phyloP scores from a whole-genome alignment of 2,329 filamentous ascomycete genomes.

The Fusarium lyarnte region DNA sequence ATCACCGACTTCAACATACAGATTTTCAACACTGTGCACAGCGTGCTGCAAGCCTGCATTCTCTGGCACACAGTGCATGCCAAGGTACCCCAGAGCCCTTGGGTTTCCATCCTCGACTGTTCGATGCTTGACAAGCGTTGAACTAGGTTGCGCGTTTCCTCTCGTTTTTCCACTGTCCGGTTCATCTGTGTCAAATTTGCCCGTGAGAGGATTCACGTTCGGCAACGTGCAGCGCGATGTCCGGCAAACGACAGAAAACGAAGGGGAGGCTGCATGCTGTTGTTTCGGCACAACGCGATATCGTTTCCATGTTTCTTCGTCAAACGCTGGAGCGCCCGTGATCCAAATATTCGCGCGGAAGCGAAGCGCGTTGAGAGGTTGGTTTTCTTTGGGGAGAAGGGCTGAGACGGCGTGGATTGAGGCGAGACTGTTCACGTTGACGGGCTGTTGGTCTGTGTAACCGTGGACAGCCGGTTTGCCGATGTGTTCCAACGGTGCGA shows the following conservation, averaged over 20 bases:
- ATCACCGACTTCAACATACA: slow-evolving; percentile 41
- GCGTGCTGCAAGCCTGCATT: slow-evolving; percentile 26
- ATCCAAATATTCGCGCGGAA: slow-evolving; percentile 35
- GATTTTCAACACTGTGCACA: neutral
- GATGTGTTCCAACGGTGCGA: slow-evolving; percentile 22
- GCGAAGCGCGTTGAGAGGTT: slow-evolving; percentile 28
- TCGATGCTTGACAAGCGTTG: slow-evolving; percentile 35
- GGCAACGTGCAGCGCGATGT: slow-evolving; percentile 35
- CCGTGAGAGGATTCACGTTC: slow-evolving; percentile 24
- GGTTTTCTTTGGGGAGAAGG: slow-evolving; percentile 19
- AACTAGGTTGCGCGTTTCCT: slow-evolving; percentile 42
- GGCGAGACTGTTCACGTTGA: slow-evolving; percentile 30
- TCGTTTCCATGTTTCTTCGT: slow-evolving; percentile 30
- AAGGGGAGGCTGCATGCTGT: neutral
- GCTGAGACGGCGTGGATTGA: slow-evolving; percentile 28
- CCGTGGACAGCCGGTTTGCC: slow-evolving; percentile 28
- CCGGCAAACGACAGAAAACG: slow-evolving; percentile 28
- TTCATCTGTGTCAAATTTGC: slow-evolving; percentile 7
- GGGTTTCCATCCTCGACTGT: slow-evolving; percentile 42
- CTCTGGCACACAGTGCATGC: slow-evolving; percentile 46
- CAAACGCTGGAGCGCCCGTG: slow-evolving; percentile 24
- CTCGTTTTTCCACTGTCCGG: slow-evolving; percentile 13
- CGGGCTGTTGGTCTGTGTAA: slow-evolving; percentile 34
- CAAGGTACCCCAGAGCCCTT: slow-evolving; percentile 42
- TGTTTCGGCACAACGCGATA: slow-evolving; percentile 2